Conservation (phyloP, 2,329 filamentous ascomycete species). For the Monosporascus sp. region DNA sequence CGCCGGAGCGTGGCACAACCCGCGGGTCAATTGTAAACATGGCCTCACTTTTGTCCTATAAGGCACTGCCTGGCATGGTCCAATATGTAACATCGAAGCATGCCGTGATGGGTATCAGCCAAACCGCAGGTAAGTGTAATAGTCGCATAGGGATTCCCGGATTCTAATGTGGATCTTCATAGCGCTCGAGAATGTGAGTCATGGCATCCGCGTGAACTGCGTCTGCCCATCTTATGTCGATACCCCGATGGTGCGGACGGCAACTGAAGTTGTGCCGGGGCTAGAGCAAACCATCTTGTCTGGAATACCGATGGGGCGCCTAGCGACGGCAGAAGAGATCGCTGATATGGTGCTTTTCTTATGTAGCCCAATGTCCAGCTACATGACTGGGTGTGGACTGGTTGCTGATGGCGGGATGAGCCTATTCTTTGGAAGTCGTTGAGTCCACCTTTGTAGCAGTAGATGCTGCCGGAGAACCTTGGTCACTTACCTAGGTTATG, state of each 20-base stretch:
- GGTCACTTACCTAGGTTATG: too few species aligned
- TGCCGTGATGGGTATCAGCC: neutral
- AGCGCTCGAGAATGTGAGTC: conserved; percentile 3
- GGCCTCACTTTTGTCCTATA: too few species aligned
- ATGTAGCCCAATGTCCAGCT: conserved; percentile 5
- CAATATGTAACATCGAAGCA: neutral
- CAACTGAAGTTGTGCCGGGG: neutral
- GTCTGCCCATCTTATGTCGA: conserved; percentile 6
- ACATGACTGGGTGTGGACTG: conserved; percentile 3
- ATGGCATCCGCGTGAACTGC: conserved; percentile 8
- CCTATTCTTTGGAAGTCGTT: too few species aligned
- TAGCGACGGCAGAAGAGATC: conserved; percentile 5
- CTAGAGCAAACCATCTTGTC: neutral
- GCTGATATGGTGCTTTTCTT: conserved; percentile 2
- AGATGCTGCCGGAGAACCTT: too few species aligned
- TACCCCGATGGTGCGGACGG: conserved; percentile 3
- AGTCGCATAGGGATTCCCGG: too few species aligned
- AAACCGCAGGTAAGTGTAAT: too few species aligned
- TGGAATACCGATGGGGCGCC: conserved; percentile 7
- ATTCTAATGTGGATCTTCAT: too few species aligned
- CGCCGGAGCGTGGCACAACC: too few species aligned
- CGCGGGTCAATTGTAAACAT: too few species aligned
- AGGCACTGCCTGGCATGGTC: too few species aligned
- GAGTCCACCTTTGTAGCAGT: too few species aligned
- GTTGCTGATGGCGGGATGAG: conserved; percentile 3